A percentile compares a stretch with the other conserved stretches of the same genome.
These are phyloP conservation scores for Cinchona pubescens DNA, from an alignment of 257 asterid genomes.

Conservation along the genomic window DNA sequence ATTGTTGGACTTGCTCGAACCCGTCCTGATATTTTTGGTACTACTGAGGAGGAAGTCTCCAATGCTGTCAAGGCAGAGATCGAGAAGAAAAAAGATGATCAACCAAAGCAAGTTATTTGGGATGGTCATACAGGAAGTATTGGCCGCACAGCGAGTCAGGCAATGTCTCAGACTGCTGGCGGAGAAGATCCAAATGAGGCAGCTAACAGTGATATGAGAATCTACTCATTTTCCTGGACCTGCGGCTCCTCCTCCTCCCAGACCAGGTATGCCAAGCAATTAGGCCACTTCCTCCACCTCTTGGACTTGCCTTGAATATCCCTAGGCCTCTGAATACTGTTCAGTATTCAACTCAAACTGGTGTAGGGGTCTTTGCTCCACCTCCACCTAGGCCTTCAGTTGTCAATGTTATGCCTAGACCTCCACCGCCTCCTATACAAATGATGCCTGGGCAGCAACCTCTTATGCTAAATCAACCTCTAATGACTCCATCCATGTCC, in stretches of 20 bases:
- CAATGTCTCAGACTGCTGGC: slow-evolving; percentile 66
- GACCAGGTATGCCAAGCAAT: slow-evolving; percentile 64
- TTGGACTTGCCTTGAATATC: slow-evolving; percentile 71
- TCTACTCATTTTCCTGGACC: slow-evolving; percentile 78
- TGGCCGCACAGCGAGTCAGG: slow-evolving; percentile 90
- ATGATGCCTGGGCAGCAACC: slow-evolving; percentile 67
- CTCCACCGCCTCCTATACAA: slow-evolving; percentile 67
- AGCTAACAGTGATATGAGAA: slow-evolving; percentile 45
- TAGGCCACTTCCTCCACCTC: slow-evolving; percentile 87
- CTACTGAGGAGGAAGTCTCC: slow-evolving; percentile 95
- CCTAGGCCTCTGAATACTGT: slow-evolving; percentile 61
- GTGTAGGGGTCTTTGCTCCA: slow-evolving; percentile 50
- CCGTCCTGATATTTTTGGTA: slow-evolving; percentile 95
- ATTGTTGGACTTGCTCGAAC: slow-evolving; percentile 92
- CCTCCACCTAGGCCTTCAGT: slow-evolving; percentile 69
- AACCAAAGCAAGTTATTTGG: slow-evolving; percentile 97
- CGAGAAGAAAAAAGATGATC: slow-evolving; percentile 89
- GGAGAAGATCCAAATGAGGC: slow-evolving; percentile 59
- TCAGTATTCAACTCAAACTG: slow-evolving; percentile 50
- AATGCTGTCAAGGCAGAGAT: slow-evolving; percentile 96
- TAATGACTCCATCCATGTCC: slow-evolving; percentile 57
- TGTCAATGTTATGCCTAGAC: slow-evolving; percentile 62
- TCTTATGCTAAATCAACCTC: slow-evolving; percentile 61
- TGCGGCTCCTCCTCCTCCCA: slow-evolving; percentile 79
- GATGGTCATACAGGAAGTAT: slow-evolving; percentile 95